Evolutionary conservation across 306 rosid species (phyloP).

Genomic region (Acacia confusa): DNA sequence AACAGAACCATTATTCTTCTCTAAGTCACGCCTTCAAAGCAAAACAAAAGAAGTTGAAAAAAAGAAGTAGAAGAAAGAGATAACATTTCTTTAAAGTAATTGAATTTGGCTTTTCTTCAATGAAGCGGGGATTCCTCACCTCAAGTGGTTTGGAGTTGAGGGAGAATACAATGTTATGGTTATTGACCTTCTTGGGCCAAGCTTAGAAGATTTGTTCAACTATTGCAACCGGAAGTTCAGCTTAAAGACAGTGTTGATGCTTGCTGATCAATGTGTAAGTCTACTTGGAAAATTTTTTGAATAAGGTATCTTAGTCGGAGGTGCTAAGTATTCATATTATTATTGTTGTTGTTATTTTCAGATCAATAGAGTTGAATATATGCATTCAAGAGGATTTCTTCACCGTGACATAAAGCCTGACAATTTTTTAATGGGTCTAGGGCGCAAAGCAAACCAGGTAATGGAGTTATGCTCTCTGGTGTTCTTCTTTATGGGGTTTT

Average conservation of each 20-base stretch:
- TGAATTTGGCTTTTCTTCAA: constrained; percentile 34
- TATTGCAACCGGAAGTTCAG: constrained; percentile 90
- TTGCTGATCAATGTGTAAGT: constrained; percentile 98
- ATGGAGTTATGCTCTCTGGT: background rate
- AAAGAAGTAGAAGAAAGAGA: background rate
- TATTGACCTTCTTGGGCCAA: constrained; percentile 99
- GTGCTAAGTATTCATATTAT: constrained; percentile 11
- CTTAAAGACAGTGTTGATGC: constrained; percentile 93
- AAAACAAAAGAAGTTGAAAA: constrained; percentile 5
- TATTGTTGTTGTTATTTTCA: constrained; percentile 39
- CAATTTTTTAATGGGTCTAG: constrained; percentile 97
- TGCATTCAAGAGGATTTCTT: constrained; percentile 99
- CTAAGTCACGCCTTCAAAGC: constrained; percentile 4
- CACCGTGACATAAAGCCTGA: constrained; percentile 99
- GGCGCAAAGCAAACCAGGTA: constrained; percentile 99
- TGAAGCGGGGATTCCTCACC: constrained; percentile 97
- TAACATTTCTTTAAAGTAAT: constrained; percentile 31
- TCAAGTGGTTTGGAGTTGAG: constrained; percentile 99
- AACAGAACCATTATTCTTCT: constrained; percentile 19
- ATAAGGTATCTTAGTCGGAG: constrained; percentile 22
- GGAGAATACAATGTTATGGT: constrained; percentile 96
- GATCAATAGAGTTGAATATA: constrained; percentile 98
- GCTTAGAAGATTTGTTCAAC: constrained; percentile 96
- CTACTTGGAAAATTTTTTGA: constrained; percentile 22
- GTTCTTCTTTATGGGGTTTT: background rate